A percentile compares a stretch with the other conserved stretches of the same genome.
These are phyloP conservation scores for Colletotrichum sp. DNA, from an alignment of 2,329 filamentous ascomycete species.

Conservation along the genomic window DNA sequence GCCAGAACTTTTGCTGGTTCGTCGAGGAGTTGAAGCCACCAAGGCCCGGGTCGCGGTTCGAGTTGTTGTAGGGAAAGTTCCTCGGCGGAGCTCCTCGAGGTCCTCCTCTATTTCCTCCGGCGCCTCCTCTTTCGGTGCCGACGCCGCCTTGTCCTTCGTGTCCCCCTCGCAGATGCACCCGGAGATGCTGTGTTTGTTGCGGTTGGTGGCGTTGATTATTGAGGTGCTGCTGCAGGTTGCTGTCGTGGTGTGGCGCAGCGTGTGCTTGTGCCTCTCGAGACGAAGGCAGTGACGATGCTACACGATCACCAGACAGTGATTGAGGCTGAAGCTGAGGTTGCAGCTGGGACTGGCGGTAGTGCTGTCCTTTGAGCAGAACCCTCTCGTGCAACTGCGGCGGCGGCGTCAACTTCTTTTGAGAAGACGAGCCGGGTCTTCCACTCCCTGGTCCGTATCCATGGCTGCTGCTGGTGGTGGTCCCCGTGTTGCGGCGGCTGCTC, in stretches of 20 bases:
- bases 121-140: neutral
- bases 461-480: neutral
- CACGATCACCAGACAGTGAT: neutral
- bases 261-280: neutral
- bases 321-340: neutral
- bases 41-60: neutral
- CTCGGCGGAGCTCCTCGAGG: neutral
- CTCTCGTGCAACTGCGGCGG: conserved; percentile 17
- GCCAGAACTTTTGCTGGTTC: conserved; percentile 12
- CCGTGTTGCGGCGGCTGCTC: neutral
- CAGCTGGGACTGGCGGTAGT: neutral
- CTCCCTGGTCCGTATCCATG: neutral
- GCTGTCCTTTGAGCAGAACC: neutral
- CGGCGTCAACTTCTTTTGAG: conserved; percentile 16
- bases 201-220: neutral
- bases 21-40: neutral
- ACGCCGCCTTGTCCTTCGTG: neutral
- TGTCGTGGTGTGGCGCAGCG: neutral
- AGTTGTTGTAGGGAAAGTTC: neutral
- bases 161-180: neutral
- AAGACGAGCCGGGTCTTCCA: neutral
- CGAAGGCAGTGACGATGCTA: neutral
- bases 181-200: neutral
- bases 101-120: neutral
- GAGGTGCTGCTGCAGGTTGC: neutral